Base-by-base conservation (phyloP, 371 early-diverging fungal species). In the Syncephalis plumigaleata region DNA sequence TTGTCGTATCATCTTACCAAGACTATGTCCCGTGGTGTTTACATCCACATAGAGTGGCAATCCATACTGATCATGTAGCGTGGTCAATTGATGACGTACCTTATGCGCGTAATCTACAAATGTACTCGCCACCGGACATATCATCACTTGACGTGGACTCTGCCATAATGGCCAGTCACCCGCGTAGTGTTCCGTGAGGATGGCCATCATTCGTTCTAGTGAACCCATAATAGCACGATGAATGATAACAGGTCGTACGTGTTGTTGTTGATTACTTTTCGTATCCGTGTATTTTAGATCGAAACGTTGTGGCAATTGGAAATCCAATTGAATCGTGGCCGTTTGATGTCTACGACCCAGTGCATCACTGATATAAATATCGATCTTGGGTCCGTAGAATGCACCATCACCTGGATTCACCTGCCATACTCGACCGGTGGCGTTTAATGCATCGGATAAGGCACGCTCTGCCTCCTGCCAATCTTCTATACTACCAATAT, bases 361-460 rank as follows among this genome's bases (percentile, higher is more conserved):
- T 13, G 96, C 96, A 68, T 99, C 99, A 24, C 79, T 68, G 53
- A 99, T 82, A 38, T 82, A 80, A 57, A 99, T 98, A 71, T 99
- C 99, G 59, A 99, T 92, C 81, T 99, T 99, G 57, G 99, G 99
- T 4, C 99, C 99, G 65, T 99, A 99, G 77, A 99, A 99, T 21
- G 99, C 99, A 37, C 99, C 99, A 74, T 99, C 99, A 55, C 98
- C 97, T 18, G 84, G 87, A 65, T 98, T 94, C 27, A 98, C 49
- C 51, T 72, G 75, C 94, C 95, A 99, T 40, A 69, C 57, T 39
- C 76, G 57, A 23, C 85, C 85, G 43, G 77, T 80, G 40, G 75
- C 70, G 57, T 83, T 66, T 58, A 94, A 63, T 1, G 95, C 90
- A 17, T 77, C 63, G 21, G 68, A 76, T 20, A 99, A 66, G 44